Conservation (phyloP, 2,329 filamentous ascomycete species). For the Plectosphaerella plurivora region DNA sequence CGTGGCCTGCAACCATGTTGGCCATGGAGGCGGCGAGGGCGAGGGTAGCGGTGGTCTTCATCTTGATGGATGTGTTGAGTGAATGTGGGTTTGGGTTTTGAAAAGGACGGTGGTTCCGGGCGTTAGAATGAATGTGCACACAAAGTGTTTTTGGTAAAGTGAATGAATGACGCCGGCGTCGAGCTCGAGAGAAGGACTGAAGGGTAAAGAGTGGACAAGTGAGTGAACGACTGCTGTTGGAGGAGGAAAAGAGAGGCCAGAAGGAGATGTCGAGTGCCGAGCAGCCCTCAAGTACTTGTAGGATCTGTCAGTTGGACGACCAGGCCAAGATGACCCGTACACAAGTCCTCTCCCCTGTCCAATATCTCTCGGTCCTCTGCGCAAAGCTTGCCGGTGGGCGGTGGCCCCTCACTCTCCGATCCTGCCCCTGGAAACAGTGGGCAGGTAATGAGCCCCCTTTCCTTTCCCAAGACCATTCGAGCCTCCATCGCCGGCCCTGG, state of each 20-base stretch:
- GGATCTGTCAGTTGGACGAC: neutral
- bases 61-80: conserved; percentile 3
- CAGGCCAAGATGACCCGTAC: no score
- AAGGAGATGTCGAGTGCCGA: neutral
- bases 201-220: neutral
- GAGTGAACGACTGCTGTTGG: neutral
- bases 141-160: neutral
- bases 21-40: conserved; percentile 11
- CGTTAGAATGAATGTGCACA: neutral
- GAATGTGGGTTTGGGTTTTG: neutral
- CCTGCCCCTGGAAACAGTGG: no score
- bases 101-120: neutral
- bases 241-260: neutral
- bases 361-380: neutral
- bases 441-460: no score
- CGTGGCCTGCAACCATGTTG: conserved; percentile 28
- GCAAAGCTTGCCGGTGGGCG: no score
- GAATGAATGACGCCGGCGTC: neutral
- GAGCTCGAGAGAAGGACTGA: neutral
- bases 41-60: conserved; percentile 10
- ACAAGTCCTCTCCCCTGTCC: neutral
- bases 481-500: no score
- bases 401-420: no score
- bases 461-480: no score
- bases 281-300: neutral